Evolutionary conservation across 1,284 basidiomycete species (phyloP).

Genomic region (Sanghuangporus baumii): DNA sequence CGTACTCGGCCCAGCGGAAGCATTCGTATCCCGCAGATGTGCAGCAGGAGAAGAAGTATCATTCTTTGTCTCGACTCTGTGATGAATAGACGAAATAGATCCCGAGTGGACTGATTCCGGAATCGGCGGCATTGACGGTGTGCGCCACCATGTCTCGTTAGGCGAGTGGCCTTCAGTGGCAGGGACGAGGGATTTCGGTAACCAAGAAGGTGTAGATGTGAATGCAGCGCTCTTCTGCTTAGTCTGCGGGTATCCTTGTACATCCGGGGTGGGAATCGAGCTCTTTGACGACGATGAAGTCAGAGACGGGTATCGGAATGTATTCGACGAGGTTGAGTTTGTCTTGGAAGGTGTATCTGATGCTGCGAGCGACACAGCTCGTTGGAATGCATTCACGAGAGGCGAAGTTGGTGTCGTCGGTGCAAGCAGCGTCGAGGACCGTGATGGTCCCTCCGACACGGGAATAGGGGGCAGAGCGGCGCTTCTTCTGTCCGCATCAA

Average conservation of each 20-base stretch:
- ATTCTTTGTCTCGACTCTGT: neutral
- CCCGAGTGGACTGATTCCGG: constrained; percentile 12
- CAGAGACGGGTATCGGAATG: constrained; percentile 14
- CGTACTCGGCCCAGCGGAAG: neutral
- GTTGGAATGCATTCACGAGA: constrained; percentile 5
- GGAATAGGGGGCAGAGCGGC: constrained; percentile 6
- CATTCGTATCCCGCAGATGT: constrained; percentile 4
- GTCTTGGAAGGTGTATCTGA: neutral
- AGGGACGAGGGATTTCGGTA: neutral
- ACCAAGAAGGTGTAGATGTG: neutral
- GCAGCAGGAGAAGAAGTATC: neutral
- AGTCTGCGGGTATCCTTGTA: neutral
- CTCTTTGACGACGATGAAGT: constrained; percentile 1
- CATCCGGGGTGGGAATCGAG: neutral
- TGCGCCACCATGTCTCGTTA: constrained; percentile 8
- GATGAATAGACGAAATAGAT: neutral
- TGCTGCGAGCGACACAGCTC: neutral
- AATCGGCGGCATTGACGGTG: constrained; percentile 13
- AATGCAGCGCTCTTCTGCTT: neutral
- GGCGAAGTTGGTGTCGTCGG: constrained; percentile 2
- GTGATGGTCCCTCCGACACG: neutral
- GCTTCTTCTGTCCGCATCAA: constrained; percentile 3
- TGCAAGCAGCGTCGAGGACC: neutral
- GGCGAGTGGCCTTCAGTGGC: neutral
- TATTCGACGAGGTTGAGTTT: neutral